phyloP scores from a whole-genome alignment of 169 alveolate species.

The Plasmodium vivax region DNA sequence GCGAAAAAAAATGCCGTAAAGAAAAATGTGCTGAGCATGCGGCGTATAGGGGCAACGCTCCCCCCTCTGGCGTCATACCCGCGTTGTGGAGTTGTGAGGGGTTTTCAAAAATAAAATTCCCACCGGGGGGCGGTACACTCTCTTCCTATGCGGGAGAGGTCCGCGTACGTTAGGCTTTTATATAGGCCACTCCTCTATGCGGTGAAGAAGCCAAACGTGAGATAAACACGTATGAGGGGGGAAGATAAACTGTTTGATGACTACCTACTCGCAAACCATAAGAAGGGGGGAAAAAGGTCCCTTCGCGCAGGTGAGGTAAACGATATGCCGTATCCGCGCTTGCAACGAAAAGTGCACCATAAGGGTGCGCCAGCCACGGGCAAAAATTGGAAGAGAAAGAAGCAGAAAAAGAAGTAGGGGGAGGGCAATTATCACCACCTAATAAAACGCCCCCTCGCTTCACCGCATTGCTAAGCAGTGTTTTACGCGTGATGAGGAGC shows the following conservation, averaged over 20 bases:
- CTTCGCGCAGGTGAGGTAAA: not conserved
- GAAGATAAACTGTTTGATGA: not conserved
- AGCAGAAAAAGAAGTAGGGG: not conserved
- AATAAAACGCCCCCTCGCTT: not conserved
- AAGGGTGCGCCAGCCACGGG: not conserved
- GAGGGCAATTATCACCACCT: not conserved
- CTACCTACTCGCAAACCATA: no score
- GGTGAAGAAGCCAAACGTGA: not conserved
- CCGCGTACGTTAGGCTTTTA: not conserved
- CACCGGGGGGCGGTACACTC: not conserved
- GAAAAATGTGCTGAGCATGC: not conserved
- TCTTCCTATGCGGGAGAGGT: not conserved
- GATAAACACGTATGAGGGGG: not conserved
- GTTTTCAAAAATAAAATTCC: not conserved
- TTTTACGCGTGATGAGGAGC: not conserved
- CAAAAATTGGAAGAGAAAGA: no score
- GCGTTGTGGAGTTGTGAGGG: not conserved
- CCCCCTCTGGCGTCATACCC: not conserved
- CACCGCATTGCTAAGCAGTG: not conserved
- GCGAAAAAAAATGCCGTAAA: not conserved
- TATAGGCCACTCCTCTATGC: not conserved
- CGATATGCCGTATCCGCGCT: not conserved
- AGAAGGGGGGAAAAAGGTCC: not conserved
- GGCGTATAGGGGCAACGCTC: not conserved
- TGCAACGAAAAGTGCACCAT: not conserved